Evolutionary conservation across 2,329 filamentous ascomycete genomes (phyloP).

Genomic region (Pseudogymnoascus sp.): DNA sequence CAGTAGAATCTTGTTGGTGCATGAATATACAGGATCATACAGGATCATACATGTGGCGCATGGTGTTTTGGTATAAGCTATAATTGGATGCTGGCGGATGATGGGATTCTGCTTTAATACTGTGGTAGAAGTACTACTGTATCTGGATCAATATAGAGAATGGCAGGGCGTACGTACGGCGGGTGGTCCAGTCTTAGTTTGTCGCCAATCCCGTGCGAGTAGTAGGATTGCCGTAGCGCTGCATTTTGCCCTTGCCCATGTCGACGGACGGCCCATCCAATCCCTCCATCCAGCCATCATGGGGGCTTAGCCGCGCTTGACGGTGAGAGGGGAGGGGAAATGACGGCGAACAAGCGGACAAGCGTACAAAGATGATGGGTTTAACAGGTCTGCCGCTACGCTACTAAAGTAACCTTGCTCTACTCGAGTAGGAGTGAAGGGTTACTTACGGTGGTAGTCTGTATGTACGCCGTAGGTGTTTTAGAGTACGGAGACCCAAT

Average conservation of each 20-base stretch:
- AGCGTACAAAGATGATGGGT: neutral
- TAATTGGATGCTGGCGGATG: neutral
- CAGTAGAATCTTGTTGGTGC: neutral
- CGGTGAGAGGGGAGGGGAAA: neutral
- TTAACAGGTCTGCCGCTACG: too few relatives aligned
- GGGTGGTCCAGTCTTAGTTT: neutral
- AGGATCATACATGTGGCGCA: neutral
- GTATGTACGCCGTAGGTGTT: neutral
- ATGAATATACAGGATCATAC: neutral
- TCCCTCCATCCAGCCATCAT: neutral
- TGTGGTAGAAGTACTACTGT: neutral
- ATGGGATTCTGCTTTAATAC: neutral
- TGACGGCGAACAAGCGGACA: neutral
- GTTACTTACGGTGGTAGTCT: neutral
- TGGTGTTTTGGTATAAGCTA: neutral
- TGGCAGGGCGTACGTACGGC: neutral
- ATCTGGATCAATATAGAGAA: neutral
- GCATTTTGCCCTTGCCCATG: neutral
- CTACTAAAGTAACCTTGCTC: too few relatives aligned
- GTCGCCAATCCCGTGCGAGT: neutral
- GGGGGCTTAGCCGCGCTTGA: slow-evolving; percentile 5
- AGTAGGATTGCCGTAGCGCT: neutral
- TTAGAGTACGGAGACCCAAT: neutral
- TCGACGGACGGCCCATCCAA: neutral
- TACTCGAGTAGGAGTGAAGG: neutral